These are phyloP conservation scores for Hymenoscyphus repandus DNA, from an alignment of 2,329 filamentous ascomycete species.

Conservation along the genomic window DNA sequence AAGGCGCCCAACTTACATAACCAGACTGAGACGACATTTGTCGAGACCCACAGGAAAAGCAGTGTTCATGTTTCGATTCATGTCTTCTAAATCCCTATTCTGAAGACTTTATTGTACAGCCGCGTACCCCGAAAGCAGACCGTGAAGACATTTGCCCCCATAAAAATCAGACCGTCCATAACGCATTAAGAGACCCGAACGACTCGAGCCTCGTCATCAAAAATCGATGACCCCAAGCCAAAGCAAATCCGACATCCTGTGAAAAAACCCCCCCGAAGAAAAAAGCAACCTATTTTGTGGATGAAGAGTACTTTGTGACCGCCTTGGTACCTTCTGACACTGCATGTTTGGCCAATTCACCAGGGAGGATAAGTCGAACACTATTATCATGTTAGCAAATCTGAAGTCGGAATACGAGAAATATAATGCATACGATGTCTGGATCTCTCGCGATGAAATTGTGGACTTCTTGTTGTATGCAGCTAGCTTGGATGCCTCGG, in stretches of 20 bases:
- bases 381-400: constrained; percentile 32
- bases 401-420: too few species aligned
- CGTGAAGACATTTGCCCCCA: constrained; percentile 64
- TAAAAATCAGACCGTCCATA: constrained; percentile 62
- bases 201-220: constrained; percentile 26
- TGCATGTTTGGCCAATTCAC: constrained; percentile 98
- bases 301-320: constrained; percentile 99
- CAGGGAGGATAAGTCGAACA: constrained; percentile 93
- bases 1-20: too few species aligned
- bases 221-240: constrained; percentile 39
- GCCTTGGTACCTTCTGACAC: constrained; percentile 99
- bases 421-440: constrained; percentile 90
- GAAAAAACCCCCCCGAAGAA: constrained; percentile 56
- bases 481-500: constrained; percentile 97
- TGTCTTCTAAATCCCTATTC: constrained; percentile 32
- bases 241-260: constrained; percentile 47
- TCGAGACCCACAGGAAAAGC: too few species aligned
- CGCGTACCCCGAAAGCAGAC: constrained; percentile 64
- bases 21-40: too few species aligned
- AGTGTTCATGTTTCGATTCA: constrained; percentile 27
- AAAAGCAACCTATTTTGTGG: constrained; percentile 78
- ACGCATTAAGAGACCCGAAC: constrained; percentile 55
- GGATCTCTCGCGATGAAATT: constrained; percentile 98
- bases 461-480: constrained; percentile 99
- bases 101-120: constrained; percentile 59